Evolutionary conservation across 305 asterid genomes (phyloP).

Genomic region (Coffea humblotiana): DNA sequence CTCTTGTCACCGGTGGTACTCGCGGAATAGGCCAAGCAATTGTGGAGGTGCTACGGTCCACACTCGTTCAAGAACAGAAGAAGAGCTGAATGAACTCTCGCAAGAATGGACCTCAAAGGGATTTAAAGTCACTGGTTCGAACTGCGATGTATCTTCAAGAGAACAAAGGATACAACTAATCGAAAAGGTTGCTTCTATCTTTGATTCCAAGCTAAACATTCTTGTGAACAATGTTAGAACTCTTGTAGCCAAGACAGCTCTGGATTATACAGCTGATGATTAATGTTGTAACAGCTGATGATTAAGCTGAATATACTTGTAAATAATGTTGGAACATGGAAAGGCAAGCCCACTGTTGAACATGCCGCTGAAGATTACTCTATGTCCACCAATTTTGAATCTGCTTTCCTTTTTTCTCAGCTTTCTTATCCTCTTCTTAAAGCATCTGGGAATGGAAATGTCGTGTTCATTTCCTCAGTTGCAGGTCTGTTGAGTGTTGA

Average conservation of each 20-base stretch:
- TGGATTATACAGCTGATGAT: background rate
- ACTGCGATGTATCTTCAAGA: constrained; percentile 15
- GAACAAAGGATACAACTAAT: constrained; percentile 4
- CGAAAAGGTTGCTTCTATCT: constrained; percentile 1
- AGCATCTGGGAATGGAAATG: background rate
- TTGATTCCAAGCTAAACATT: background rate
- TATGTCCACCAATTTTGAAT: constrained; percentile 27
- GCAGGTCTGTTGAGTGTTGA: too few species aligned
- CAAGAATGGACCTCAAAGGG: constrained; percentile 14
- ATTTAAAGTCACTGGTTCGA: constrained; percentile 12
- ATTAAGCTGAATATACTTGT: too few species aligned
- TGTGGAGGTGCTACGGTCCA: constrained; percentile 13
- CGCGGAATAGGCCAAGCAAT: constrained; percentile 22
- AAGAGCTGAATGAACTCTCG: background rate
- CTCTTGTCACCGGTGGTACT: constrained; percentile 23
- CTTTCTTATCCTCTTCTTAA: constrained; percentile 26
- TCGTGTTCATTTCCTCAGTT: constrained; percentile 1
- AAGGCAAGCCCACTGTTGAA: too few species aligned
- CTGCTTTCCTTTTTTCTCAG: constrained; percentile 23
- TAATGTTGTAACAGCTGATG: too few species aligned
- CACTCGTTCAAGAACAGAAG: constrained; percentile 18
- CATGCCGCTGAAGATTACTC: constrained; percentile 11
- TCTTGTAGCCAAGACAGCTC: background rate
- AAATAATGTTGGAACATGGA: too few species aligned
- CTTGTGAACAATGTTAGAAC: constrained; percentile 26